Percentiles rank a stretch among this genome's conserved stretches.
Conservation (phyloP, 2,329 filamentous ascomycete species). For the Talaromyces islandicus region DNA sequence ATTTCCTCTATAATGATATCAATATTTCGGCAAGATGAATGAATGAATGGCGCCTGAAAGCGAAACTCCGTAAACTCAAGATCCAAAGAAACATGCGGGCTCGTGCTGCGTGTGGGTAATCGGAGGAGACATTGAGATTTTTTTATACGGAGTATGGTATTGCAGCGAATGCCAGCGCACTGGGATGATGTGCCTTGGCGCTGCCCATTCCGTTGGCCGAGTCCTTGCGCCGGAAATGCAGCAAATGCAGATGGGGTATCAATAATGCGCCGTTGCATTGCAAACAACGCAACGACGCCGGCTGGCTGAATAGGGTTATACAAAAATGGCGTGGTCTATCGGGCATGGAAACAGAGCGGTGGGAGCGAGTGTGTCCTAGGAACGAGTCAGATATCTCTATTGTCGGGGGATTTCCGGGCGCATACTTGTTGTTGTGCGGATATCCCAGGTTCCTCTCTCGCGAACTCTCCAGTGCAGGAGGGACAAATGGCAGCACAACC, state of each 20-base stretch:
- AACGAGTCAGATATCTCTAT: neutral
- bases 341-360: slow-evolving; percentile 38
- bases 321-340: slow-evolving; percentile 16
- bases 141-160: neutral
- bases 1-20: neutral
- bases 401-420: neutral
- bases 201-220: neutral
- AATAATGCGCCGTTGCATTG: neutral
- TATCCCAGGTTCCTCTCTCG: slow-evolving; percentile 34
- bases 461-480: slow-evolving; percentile 42
- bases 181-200: neutral
- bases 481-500: slow-evolving; percentile 41
- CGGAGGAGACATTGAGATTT: neutral
- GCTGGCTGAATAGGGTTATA: neutral
- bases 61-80: neutral
- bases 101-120: neutral
- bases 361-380: slow-evolving; percentile 25
- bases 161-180: neutral
- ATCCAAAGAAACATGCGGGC: neutral
- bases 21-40: neutral
- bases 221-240: neutral
- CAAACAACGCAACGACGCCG: neutral
- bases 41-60: neutral
- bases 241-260: slow-evolving; percentile 1
- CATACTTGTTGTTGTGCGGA: slow-evolving; percentile 34